Evolutionary conservation across 2,329 filamentous ascomycete species (phyloP).

Genomic region (Periconia sp.): DNA sequence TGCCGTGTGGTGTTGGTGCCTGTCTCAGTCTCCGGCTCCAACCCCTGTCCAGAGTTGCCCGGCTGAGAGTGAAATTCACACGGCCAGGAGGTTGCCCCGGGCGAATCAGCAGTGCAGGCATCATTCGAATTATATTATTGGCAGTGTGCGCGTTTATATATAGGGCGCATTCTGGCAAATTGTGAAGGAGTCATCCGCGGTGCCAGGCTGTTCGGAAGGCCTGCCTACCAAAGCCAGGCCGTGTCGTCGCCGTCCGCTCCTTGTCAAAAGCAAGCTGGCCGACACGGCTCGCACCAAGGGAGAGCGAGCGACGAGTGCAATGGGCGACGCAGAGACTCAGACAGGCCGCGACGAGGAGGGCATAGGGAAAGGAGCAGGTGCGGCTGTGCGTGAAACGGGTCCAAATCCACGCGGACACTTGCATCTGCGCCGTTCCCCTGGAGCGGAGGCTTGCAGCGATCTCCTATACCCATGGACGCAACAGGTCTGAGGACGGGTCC

Average conservation of each 20-base stretch:
- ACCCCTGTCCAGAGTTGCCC: conserved; percentile 21
- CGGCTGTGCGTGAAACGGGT: conserved; percentile 35
- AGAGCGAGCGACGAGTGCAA: conserved; percentile 3
- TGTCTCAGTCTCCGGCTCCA: conserved; percentile 33
- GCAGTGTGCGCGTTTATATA: conserved; percentile 22
- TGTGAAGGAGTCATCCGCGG: conserved; percentile 14
- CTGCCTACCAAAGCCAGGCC: conserved; percentile 11
- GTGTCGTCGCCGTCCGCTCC: conserved; percentile 21
- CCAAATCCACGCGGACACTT: conserved; percentile 26
- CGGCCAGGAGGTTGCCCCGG: conserved; percentile 20
- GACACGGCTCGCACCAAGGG: conserved; percentile 7
- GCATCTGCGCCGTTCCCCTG: conserved; percentile 33
- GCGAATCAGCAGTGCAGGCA: conserved; percentile 26
- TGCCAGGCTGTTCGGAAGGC: not conserved
- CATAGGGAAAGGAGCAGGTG: conserved; percentile 23
- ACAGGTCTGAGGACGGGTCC: conserved; percentile 29
- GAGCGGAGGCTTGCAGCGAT: conserved; percentile 42
- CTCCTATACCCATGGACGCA: conserved; percentile 23
- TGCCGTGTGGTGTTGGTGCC: conserved; percentile 9
- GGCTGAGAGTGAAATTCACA: conserved; percentile 9
- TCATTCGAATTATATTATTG: conserved; percentile 39
- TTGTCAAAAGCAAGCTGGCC: conserved; percentile 24
- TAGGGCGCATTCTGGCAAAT: conserved; percentile 30
- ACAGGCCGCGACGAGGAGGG: conserved; percentile 21
- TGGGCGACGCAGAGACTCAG: conserved; percentile 13